These are phyloP conservation scores for Leccinum obscurum DNA, from an alignment of 768 basidiomycete genomes.

Conservation along the genomic window DNA sequence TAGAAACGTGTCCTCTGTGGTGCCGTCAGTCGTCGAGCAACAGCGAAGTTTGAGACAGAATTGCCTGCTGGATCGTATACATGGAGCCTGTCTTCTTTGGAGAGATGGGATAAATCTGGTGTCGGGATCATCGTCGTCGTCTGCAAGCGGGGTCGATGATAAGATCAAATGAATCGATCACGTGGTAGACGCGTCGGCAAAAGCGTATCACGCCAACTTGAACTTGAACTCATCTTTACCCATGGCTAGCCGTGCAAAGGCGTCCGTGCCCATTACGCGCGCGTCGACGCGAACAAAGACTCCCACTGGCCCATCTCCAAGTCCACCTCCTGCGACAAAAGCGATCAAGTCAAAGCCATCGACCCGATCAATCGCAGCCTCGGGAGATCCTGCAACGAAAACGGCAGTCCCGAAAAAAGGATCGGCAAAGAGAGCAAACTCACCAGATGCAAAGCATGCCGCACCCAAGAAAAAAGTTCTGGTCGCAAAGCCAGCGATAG, in stretches of 20 bases:
- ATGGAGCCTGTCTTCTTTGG: conserved; percentile 64
- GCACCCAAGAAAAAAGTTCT: conserved; percentile 33
- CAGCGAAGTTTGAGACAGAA: background rate
- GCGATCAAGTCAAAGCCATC: conserved; percentile 40
- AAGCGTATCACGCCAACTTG: conserved; percentile 10
- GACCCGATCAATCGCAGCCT: conserved; percentile 28
- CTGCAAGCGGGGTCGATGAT: too few relatives aligned
- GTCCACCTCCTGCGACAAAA: conserved; percentile 38
- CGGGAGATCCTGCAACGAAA: conserved; percentile 47
- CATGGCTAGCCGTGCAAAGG: conserved; percentile 37
- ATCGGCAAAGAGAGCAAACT: conserved; percentile 48
- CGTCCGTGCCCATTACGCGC: conserved; percentile 40
- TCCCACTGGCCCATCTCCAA: conserved; percentile 30
- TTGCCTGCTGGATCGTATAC: conserved; percentile 92
- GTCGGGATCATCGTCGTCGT: conserved; percentile 73
- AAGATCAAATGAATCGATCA: conserved; percentile 25
- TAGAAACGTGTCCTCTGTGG: conserved; percentile 90
- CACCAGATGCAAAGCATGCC: conserved; percentile 37
- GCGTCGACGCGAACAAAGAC: conserved; percentile 44
- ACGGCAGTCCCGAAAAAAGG: background rate
- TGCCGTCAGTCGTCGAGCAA: background rate
- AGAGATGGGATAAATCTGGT: conserved; percentile 85
- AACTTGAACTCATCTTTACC: background rate
- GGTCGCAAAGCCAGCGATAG: conserved; percentile 22
- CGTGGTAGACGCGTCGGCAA: conserved; percentile 34